These are phyloP conservation scores for Echinosphaeria canescens DNA, from an alignment of 2,329 filamentous ascomycete species.

Conservation along the genomic window DNA sequence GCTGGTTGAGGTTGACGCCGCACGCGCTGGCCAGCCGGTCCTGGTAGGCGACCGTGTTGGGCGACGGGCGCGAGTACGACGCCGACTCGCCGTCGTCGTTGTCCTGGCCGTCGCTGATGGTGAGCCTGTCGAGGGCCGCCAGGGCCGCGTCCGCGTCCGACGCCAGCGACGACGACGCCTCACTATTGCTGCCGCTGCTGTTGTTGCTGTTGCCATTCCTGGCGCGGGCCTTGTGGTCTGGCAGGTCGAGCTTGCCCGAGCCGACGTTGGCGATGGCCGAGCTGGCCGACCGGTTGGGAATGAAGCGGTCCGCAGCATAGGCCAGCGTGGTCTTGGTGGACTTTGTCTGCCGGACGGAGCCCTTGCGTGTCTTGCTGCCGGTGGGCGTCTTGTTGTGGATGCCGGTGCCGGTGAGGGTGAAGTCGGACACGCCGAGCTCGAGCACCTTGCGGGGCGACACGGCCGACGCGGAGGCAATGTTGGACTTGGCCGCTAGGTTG, in stretches of 20 bases:
- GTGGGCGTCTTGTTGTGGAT: slow-evolving; percentile 33
- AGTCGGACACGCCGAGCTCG: slow-evolving; percentile 84
- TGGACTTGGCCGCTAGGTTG: slow-evolving; percentile 87
- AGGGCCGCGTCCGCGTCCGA: slow-evolving; percentile 63
- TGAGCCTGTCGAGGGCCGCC: slow-evolving; percentile 60
- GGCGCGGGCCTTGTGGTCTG: slow-evolving; percentile 48
- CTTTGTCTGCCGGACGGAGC: slow-evolving; percentile 25
- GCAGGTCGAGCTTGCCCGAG: slow-evolving; percentile 57
- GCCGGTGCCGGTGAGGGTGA: slow-evolving; percentile 72
- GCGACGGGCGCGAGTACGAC: slow-evolving; percentile 57
- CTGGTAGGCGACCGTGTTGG: slow-evolving; percentile 78
- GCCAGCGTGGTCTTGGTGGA: slow-evolving; percentile 53
- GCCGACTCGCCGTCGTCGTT: slow-evolving; percentile 42
- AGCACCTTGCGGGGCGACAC: slow-evolving; percentile 63
- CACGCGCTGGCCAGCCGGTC: slow-evolving; percentile 80
- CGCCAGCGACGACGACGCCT: slow-evolving; percentile 57
- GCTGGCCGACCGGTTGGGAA: slow-evolving; percentile 80
- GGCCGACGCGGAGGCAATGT: slow-evolving; percentile 59
- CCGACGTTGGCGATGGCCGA: slow-evolving; percentile 69
- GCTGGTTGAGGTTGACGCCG: slow-evolving; percentile 79
- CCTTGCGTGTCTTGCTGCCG: slow-evolving; percentile 31
- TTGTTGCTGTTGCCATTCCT: slow-evolving; percentile 40
- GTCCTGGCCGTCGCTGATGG: slow-evolving; percentile 46
- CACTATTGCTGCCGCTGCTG: slow-evolving; percentile 9
- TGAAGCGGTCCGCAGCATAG: slow-evolving; percentile 80